Percentiles rank a stretch among this genome's conserved stretches.
phyloP scores from a whole-genome alignment of 306 rosid genomes.

The Quercus dentata region DNA sequence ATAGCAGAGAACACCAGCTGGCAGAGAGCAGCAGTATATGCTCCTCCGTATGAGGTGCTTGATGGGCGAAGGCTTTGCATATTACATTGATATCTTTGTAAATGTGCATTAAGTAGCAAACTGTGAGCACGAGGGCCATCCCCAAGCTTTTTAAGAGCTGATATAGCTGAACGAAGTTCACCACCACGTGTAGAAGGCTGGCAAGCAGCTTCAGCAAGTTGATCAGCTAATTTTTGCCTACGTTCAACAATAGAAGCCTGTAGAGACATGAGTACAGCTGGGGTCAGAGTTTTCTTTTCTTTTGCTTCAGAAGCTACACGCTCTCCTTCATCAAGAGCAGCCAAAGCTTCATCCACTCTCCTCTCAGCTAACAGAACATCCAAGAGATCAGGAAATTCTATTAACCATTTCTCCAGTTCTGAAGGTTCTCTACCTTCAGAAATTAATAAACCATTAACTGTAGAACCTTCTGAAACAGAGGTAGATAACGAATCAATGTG shows the following conservation, averaged over 20 bases:
- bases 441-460: conserved; percentile 34
- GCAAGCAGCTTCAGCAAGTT: conserved; percentile 98
- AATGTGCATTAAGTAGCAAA: conserved; percentile 81
- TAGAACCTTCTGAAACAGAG: conserved; percentile 48
- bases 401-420: conserved; percentile 82
- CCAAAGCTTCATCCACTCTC: conserved; percentile 90
- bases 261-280: conserved; percentile 55
- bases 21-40: conserved; percentile 96
- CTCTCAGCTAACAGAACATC: conserved; percentile 94
- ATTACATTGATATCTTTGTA: conserved; percentile 81
- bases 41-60: conserved; percentile 96
- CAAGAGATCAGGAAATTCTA: conserved; percentile 92
- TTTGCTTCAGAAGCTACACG: conserved; percentile 71
- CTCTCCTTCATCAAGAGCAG: conserved; percentile 87
- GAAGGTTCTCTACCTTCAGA: conserved; percentile 62
- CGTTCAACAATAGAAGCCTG: conserved; percentile 66
- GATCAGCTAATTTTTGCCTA: conserved; percentile 86
- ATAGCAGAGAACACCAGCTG: conserved; percentile 95
- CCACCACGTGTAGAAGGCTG: conserved; percentile 95
- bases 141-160: conserved; percentile 91
- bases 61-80: conserved; percentile 97
- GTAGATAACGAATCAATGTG: conserved; percentile 53
- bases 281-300: conserved; percentile 55
- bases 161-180: conserved; percentile 88
- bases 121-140: conserved; percentile 95